phyloP scores from a whole-genome alignment of 1,139 yeast genomes.

The Arxiozyma slooffiae region DNA sequence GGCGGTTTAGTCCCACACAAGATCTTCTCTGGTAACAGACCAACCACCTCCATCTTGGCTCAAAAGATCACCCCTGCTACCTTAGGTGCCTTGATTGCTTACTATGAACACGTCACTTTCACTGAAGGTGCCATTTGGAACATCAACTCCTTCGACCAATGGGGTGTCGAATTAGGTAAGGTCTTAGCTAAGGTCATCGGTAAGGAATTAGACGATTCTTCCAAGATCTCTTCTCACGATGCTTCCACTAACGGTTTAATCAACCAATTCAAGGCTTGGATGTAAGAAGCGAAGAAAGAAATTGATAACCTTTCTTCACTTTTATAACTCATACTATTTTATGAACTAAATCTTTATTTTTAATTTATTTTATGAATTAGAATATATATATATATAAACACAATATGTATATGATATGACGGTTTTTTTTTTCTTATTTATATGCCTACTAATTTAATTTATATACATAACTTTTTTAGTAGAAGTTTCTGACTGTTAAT shows the following conservation, averaged over 20 bases:
- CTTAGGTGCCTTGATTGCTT: slow-evolving; percentile 90
- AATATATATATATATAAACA: too few relatives aligned
- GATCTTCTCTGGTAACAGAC: slow-evolving; percentile 95
- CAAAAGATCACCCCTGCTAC: slow-evolving; percentile 95
- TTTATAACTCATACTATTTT: not conserved
- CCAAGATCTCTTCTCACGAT: slow-evolving; percentile 62
- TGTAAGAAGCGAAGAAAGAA: slow-evolving; percentile 21
- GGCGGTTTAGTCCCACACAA: slow-evolving; percentile 88
- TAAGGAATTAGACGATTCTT: slow-evolving; percentile 61
- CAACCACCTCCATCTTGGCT: slow-evolving; percentile 92
- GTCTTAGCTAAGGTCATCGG: slow-evolving; percentile 94
- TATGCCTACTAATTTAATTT: not conserved
- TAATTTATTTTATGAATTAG: too few relatives aligned
- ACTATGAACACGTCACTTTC: slow-evolving; percentile 94
- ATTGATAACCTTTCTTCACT: not conserved
- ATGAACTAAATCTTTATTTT: not conserved
- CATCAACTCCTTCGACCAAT: slow-evolving; percentile 97
- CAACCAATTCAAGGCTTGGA: slow-evolving; percentile 91
- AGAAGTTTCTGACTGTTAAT: too few relatives aligned
- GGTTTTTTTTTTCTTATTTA: too few relatives aligned
- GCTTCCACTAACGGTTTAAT: slow-evolving; percentile 84
- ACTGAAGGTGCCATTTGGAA: slow-evolving; percentile 99
- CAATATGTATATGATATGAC: not conserved
- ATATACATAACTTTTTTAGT: not conserved
- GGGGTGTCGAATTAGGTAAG: slow-evolving; percentile 99